A percentile compares a stretch with the other conserved stretches of the same genome.
These are phyloP conservation scores for Coemansia javaensis DNA, from an alignment of 192 early-diverging fungal genomes.

Conservation along the genomic window DNA sequence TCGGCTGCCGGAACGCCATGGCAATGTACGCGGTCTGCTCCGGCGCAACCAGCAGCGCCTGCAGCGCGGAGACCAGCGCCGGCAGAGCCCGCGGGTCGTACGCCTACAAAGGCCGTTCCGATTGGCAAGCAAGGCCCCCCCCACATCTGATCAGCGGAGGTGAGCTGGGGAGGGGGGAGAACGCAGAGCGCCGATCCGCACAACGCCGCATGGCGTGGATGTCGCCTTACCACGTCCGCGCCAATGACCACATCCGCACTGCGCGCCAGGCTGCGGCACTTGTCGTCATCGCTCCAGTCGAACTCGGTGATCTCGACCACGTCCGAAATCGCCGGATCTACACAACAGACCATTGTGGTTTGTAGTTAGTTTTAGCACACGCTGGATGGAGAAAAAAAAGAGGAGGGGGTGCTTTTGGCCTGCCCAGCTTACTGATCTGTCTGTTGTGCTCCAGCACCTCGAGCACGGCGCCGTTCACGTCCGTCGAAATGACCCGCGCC, in stretches of 20 bases:
- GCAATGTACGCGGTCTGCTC: constrained; percentile 46
- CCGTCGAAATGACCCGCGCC: constrained; percentile 26
- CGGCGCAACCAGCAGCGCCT: constrained; percentile 25
- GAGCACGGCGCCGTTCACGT: constrained; percentile 22
- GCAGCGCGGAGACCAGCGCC: constrained; percentile 26
- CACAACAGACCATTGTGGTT: too few species aligned
- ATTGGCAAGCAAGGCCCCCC: too few species aligned
- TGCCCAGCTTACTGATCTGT: constrained; percentile 24
- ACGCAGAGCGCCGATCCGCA: too few species aligned
- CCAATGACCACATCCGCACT: constrained; percentile 44
- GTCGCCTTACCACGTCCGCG: constrained; percentile 37
- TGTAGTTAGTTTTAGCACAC: too few species aligned
- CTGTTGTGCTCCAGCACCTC: constrained; percentile 29
- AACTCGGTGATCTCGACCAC: constrained; percentile 31
- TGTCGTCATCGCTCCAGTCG: constrained; percentile 30
- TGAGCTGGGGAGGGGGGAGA: too few species aligned
- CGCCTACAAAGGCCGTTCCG: constrained; percentile 33
- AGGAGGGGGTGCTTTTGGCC: background rate
- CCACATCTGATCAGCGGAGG: too few species aligned
- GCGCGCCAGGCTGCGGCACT: constrained; percentile 17
- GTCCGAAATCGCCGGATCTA: constrained; percentile 32
- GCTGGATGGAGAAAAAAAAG: background rate
- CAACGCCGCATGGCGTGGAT: too few species aligned
- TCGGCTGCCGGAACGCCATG: constrained; percentile 24
- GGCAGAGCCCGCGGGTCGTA: constrained; percentile 47